Percentiles rank a stretch among this genome's conserved stretches.
Evolutionary conservation across 2,329 filamentous ascomycete genomes (phyloP).

Genomic region (Calonectria multiphialidica): DNA sequence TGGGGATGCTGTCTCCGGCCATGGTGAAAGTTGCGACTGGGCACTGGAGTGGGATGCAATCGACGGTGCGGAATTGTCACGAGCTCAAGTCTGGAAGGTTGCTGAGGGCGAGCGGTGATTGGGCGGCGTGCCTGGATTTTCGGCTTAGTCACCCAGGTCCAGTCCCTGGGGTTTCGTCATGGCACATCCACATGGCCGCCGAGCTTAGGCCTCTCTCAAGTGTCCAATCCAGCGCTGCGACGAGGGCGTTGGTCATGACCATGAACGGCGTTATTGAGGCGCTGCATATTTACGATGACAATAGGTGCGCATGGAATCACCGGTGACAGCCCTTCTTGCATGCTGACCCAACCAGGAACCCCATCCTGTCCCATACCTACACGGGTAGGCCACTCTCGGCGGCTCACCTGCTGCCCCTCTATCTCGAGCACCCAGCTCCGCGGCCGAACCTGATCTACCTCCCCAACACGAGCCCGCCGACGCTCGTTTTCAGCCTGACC

Average conservation of each 20-base stretch:
- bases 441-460: constrained; percentile 90
- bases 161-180: constrained; percentile 47
- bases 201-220: constrained; percentile 31
- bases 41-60: constrained; percentile 6
- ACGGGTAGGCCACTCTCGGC: constrained; percentile 84
- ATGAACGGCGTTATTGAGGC: constrained; percentile 94
- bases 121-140: constrained; percentile 13
- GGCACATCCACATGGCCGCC: constrained; percentile 30
- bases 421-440: constrained; percentile 84
- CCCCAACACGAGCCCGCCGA: constrained; percentile 84
- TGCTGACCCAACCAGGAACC: constrained; percentile 69
- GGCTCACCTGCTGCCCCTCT: constrained; percentile 83
- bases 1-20: constrained; percentile 58
- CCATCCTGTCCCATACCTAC: constrained; percentile 91
- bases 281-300: constrained; percentile 96
- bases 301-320: constrained; percentile 71
- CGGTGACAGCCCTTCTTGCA: neutral
- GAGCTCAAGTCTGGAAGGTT: constrained; percentile 30
- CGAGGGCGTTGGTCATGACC: constrained; percentile 53
- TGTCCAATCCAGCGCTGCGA: constrained; percentile 36
- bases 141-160: constrained; percentile 43
- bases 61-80: constrained; percentile 25
- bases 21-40: constrained; percentile 36
- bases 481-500: constrained; percentile 87
- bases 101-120: constrained; percentile 34